A percentile compares a stretch with the other conserved stretches of the same genome.
Evolutionary conservation across 331 rosid species (phyloP).

Genomic region (Malus hybrid): DNA sequence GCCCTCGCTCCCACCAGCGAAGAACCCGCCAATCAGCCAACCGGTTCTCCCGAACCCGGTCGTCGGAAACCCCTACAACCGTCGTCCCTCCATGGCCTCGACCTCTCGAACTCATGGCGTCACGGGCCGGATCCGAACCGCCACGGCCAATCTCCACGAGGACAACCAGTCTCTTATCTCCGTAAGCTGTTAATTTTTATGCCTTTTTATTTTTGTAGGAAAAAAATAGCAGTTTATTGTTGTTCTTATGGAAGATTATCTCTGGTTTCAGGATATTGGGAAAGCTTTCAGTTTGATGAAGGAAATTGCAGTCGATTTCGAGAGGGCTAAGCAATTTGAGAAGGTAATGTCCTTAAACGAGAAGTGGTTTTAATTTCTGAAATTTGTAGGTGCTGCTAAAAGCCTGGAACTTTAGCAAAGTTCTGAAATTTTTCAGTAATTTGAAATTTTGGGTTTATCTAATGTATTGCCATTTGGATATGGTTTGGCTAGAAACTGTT

Average conservation of each 20-base stretch:
- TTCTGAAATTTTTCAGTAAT: not conserved
- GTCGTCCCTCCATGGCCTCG: conserved; percentile 50
- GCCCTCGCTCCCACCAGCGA: not conserved
- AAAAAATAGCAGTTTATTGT: not conserved
- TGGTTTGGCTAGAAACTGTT: not conserved
- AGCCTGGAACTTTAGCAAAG: not conserved
- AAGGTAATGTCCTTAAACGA: conserved; percentile 30
- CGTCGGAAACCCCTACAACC: not conserved
- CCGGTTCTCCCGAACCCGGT: not conserved
- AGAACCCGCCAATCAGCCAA: not conserved
- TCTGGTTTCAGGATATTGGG: conserved; percentile 58
- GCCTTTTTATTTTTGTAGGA: not conserved
- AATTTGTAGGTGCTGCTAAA: not conserved
- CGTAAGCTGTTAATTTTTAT: conserved; percentile 21
- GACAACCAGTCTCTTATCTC: conserved; percentile 60
- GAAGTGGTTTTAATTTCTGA: not conserved
- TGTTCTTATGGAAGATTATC: not conserved
- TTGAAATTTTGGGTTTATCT: not conserved
- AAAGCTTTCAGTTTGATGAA: conserved; percentile 44
- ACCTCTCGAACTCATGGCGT: conserved; percentile 34
- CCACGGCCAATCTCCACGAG: conserved; percentile 35
- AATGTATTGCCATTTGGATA: not conserved
- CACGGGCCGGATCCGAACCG: conserved; percentile 36
- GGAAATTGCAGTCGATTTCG: conserved; percentile 76
- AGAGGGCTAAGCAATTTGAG: conserved; percentile 43